Base-by-base conservation (phyloP, 164 flowering plant species). In the Stephania japonica region DNA sequence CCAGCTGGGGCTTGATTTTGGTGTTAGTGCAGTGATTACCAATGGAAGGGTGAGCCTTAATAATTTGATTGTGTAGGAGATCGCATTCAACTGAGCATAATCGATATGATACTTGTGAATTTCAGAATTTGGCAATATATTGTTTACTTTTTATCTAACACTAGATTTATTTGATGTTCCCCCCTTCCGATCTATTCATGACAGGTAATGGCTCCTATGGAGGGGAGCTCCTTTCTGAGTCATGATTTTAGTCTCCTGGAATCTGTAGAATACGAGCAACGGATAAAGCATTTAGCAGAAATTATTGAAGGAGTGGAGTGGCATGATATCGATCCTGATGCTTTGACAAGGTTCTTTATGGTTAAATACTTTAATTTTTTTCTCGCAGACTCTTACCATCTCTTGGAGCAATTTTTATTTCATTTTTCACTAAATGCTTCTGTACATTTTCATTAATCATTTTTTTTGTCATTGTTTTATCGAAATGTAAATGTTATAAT, bases 161-260 rank as follows among this genome's bases (percentile, higher is more conserved):
- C 26, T 21, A 5, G 44, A 16, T 1, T 41, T 50, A 8, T 47
- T 32, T 53, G 53, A 14, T 38, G 0, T 49, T 49, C n/a, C 23
- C 10, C 7, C 18, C 7, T 59, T 71, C 1, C 12, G 12, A 42
- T 1, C 41, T 59, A n/a, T 27, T 19, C 68, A 70, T 84, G 63
- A 56, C 77, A 94, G 97, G 93, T 94, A 41, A 80, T 80, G 32
- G 77, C 72, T 72, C 82, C 83, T 71, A 16, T n/a, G 72, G 88
- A 84, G 66, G 85, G 80, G 68, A 79, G 78, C 71, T 63, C 87
- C 67, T 81, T 95, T 78, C 61, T 90, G 81, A 86, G 97, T 78
- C 85, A 89, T 75, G 99, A 95, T 84, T 80, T 95, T 42, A 80
- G 78, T 72, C 97, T 93, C 73, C 85, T 95, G 71, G 99, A 93